Percentiles rank a stretch among this genome's conserved stretches.
Conservation (phyloP, 306 rosid genomes). For the Rosa rugosa region DNA sequence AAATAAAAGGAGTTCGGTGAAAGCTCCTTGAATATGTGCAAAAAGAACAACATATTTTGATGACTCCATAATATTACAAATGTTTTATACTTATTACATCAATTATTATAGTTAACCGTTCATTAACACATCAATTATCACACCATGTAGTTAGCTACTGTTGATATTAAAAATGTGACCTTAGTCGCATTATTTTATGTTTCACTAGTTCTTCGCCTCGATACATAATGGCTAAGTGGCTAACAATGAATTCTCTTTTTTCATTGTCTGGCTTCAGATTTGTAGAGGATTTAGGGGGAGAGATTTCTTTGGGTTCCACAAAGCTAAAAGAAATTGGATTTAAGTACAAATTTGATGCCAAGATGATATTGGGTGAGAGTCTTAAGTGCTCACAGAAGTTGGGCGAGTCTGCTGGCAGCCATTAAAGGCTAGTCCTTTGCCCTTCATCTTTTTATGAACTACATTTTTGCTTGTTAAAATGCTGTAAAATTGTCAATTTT, state of each 20-base stretch:
- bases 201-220: neutral
- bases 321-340: slow-evolving; percentile 26
- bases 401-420: neutral
- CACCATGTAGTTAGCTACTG: neutral
- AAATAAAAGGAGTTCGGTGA: too few relatives aligned
- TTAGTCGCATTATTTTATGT: neutral
- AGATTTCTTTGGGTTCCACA: slow-evolving; percentile 20
- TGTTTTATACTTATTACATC: too few relatives aligned
- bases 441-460: neutral
- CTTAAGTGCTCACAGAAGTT: neutral
- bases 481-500: neutral
- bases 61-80: too few relatives aligned
- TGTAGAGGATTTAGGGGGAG: slow-evolving; percentile 19
- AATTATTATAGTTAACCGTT: neutral
- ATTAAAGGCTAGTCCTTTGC: neutral
- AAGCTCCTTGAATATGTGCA: too few relatives aligned
- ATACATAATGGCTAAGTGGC: neutral
- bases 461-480: neutral
- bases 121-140: neutral
- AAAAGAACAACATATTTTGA: too few relatives aligned
- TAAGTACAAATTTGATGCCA: slow-evolving; percentile 22
- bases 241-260: neutral
- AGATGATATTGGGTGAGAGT: slow-evolving; percentile 32
- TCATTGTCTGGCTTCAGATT: slow-evolving; percentile 18
- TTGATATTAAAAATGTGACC: neutral